Conservation (phyloP, 768 basidiomycete genomes). For the Kwoniella heveanensis region DNA sequence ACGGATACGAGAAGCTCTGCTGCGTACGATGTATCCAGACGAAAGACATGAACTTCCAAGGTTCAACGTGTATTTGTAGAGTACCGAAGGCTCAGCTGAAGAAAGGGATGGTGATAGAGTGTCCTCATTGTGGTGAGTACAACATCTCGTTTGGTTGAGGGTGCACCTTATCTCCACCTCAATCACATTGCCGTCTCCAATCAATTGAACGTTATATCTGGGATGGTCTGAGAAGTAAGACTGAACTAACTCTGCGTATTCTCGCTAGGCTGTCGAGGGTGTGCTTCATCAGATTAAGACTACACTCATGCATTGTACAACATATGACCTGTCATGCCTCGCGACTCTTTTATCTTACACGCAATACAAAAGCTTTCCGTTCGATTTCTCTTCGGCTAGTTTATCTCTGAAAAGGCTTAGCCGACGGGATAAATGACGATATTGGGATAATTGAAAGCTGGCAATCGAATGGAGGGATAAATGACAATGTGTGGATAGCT, state of each 20-base stretch:
- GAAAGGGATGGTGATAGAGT: constrained; percentile 87
- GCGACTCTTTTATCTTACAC: neutral
- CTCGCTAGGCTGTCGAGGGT: constrained; percentile 39
- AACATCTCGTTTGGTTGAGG: too few relatives aligned
- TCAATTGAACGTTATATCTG: too few relatives aligned
- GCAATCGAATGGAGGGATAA: neutral
- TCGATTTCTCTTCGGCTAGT: too few relatives aligned
- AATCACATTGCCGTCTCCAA: too few relatives aligned
- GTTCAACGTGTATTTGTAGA: constrained; percentile 95
- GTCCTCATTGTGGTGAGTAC: constrained; percentile 94
- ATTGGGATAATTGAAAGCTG: neutral
- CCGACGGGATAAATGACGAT: constrained; percentile 10
- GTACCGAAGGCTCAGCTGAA: constrained; percentile 94
- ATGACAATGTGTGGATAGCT: neutral
- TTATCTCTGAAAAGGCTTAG: too few relatives aligned
- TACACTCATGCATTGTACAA: constrained; percentile 28
- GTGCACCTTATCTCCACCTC: neutral
- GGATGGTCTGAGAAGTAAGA: too few relatives aligned
- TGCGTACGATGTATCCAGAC: constrained; percentile 97
- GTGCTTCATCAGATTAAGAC: constrained; percentile 31
- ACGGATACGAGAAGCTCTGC: constrained; percentile 95
- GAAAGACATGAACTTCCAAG: constrained; percentile 98
- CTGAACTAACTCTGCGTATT: too few relatives aligned
- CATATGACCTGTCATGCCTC: constrained; percentile 1
- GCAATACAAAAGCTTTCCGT: too few relatives aligned